Base-by-base conservation (phyloP, 1,284 basidiomycete species). In the Chalciporus sp. region DNA sequence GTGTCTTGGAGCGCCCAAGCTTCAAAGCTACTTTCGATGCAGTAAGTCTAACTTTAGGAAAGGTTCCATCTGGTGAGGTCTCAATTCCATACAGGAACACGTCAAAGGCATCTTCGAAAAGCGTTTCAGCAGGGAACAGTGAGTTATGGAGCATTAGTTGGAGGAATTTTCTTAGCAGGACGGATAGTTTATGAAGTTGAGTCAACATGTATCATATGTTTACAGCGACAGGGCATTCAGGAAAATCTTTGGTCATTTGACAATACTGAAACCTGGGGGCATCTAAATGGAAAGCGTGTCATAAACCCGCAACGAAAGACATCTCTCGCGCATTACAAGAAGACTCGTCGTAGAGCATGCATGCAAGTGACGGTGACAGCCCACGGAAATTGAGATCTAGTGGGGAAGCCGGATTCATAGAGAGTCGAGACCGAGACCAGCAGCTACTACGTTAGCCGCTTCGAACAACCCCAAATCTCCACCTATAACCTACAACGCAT, bases 11-110 rank as follows among this genome's bases (percentile, higher is more conserved):
- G 14, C 67, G 68, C 42, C 59, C 61, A 27, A 74, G 63, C 43
- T 55, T 67, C 45, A 60, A 63, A 49, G 55, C 58, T 12, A 70
- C 67, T 1, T 74, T 71, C 47, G 60, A 70, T 43, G 58, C 61
- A 66, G 73, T 74, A 45, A n/a, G 72, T 51, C 20, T 19, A 9
- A 2, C 12, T 4, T 1, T 17, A 7, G 11, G 3, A 9, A 14
- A 14, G 14, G 12, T 9, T 23, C n/a, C 5, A 6, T 16, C n/a
- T 11, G 44, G 7, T 17, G 6, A 7, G 14, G n/a, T 40, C 9
- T 20, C 49, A 26, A 56, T 23, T 9, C 7, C 6, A 3, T 31
- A 1, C 40, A 63, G 61, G 64, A 67, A 5, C 27, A 47, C 10
- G 2, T 65, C 16, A 56, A 47, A 8, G 29, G 0, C 10, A 0